These are phyloP conservation scores for Escallonia rubra DNA, from an alignment of 129 eudicot genomes.

Conservation along the genomic window DNA sequence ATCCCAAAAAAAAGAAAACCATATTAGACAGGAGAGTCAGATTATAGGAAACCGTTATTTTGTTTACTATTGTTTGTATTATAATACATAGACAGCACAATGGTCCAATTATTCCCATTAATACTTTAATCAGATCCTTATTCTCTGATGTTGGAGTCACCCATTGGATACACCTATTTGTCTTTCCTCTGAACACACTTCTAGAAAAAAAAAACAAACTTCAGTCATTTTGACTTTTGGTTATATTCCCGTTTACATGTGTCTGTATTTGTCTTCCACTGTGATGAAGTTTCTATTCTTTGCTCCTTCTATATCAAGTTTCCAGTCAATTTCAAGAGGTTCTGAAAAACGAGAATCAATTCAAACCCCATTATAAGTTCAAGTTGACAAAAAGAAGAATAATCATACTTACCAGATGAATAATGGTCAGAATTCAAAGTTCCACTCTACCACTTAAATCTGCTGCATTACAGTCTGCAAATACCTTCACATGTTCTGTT, in stretches of 20 bases:
- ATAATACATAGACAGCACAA: too few relatives aligned
- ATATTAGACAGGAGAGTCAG: background rate
- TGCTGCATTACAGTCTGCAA: background rate
- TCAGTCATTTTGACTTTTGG: background rate
- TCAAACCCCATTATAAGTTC: constrained; percentile 9
- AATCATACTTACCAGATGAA: background rate
- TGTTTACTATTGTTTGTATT: too few relatives aligned
- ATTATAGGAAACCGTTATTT: background rate
- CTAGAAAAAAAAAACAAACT: background rate
- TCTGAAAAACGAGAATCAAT: constrained; percentile 15
- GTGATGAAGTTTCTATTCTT: background rate
- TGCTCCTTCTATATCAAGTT: constrained; percentile 6
- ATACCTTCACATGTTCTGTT: constrained; percentile 12
- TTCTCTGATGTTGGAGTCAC: too few relatives aligned
- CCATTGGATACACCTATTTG: background rate
- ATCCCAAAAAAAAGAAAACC: too few relatives aligned
- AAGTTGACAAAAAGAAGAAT: constrained; percentile 2
- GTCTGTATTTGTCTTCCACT: background rate
- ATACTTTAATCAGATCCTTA: too few relatives aligned
- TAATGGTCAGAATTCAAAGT: constrained; percentile 10
- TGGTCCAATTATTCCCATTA: background rate
- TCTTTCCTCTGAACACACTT: background rate
- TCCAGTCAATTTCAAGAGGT: constrained; percentile 5
- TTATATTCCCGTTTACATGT: too few relatives aligned
- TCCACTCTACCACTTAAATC: background rate